phyloP scores from a whole-genome alignment of 108 stramenopile genomes.

The Mediolabrus comicus region DNA sequence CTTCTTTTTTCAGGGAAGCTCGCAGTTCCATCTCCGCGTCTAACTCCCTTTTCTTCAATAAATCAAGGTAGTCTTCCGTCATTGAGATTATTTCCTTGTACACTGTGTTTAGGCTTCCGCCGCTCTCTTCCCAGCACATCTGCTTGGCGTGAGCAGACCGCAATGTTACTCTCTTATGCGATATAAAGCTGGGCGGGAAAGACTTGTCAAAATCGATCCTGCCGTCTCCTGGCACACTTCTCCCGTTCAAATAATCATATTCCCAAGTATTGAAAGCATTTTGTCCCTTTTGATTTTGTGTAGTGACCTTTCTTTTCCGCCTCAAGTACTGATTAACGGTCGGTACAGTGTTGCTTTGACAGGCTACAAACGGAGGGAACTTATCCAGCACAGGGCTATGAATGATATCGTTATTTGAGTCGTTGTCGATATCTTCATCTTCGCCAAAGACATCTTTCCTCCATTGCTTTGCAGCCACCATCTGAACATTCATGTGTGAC shows the following conservation, averaged over 20 bases:
- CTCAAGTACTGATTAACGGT: slow-evolving; percentile 56
- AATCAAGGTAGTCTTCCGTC: slow-evolving; percentile 17
- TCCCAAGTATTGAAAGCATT: slow-evolving; percentile 29
- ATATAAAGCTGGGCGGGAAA: slow-evolving; percentile 43
- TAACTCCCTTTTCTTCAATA: slow-evolving; percentile 1
- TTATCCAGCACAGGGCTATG: not conserved
- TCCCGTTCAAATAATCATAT: slow-evolving; percentile 51
- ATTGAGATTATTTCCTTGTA: slow-evolving; percentile 44
- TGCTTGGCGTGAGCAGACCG: slow-evolving; percentile 52
- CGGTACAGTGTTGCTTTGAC: slow-evolving; percentile 44
- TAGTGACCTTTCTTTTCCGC: slow-evolving; percentile 19
- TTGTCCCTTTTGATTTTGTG: slow-evolving; percentile 9
- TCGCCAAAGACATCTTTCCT: slow-evolving; percentile 36
- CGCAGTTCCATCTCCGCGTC: not conserved
- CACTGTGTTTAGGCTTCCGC: slow-evolving; percentile 36
- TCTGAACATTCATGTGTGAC: slow-evolving; percentile 50
- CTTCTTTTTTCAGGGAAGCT: not conserved
- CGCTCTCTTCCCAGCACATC: slow-evolving; percentile 58
- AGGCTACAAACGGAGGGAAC: slow-evolving; percentile 49
- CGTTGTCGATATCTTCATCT: slow-evolving; percentile 12
- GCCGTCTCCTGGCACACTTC: slow-evolving; percentile 53
- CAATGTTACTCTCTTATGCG: slow-evolving; percentile 35
- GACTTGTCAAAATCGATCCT: slow-evolving; percentile 56
- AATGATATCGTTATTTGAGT: not conserved
- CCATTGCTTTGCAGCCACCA: slow-evolving; percentile 46